phyloP scores from a whole-genome alignment of 2,329 filamentous ascomycete species.

The Aspergillus latus region DNA sequence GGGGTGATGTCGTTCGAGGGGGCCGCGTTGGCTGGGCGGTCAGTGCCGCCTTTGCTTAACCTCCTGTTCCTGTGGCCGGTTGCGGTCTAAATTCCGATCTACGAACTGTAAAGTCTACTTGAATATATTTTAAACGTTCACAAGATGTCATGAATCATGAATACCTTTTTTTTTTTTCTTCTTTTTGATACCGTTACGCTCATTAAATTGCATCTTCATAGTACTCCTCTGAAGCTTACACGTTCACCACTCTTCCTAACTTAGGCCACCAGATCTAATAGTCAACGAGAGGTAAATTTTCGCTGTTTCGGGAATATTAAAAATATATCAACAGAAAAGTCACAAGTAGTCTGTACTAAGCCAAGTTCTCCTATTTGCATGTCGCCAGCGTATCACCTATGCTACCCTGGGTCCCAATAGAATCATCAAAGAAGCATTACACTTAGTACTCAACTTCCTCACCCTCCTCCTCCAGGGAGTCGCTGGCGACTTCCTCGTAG shows the following conservation, averaged over 20 bases:
- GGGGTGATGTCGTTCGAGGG: conserved; percentile 1
- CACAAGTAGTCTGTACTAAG: conserved; percentile 35
- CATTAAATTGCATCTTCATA: too few species aligned
- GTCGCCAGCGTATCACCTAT: conserved; percentile 26
- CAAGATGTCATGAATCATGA: neutral
- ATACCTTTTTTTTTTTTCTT: too few species aligned
- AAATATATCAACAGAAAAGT: conserved; percentile 41
- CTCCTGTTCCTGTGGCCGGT: neutral
- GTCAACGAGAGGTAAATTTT: conserved; percentile 39
- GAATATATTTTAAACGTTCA: neutral
- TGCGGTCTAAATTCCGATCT: neutral
- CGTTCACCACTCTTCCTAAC: neutral
- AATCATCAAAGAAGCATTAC: conserved; percentile 23
- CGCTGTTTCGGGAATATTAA: conserved; percentile 42
- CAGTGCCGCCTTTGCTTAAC: conserved; percentile 2
- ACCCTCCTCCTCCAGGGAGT: conserved; percentile 84
- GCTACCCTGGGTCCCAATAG: conserved; percentile 26
- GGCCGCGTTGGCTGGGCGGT: conserved; percentile 20
- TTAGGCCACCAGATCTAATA: conserved; percentile 10
- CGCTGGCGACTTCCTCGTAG: conserved; percentile 97
- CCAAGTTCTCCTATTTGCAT: conserved; percentile 42
- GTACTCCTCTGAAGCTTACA: neutral
- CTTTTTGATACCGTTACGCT: neutral
- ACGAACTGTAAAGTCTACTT: neutral
- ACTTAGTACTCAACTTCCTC: conserved; percentile 86